Conservation (phyloP, 805 yeast species). For the Lipomyces sp. region DNA sequence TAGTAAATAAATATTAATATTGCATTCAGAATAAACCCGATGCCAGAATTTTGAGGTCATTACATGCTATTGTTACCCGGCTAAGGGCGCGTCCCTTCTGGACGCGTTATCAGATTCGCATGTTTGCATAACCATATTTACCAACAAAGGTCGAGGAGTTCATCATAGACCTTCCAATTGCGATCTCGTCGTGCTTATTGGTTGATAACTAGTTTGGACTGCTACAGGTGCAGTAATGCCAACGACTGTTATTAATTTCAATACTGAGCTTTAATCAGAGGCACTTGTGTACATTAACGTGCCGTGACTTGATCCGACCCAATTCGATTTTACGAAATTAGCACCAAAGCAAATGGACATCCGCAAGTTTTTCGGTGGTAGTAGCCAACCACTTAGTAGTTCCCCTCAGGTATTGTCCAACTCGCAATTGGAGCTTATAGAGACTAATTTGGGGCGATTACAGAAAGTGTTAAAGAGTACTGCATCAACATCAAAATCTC, state of each 20-base stretch:
- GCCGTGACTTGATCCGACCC: neutral
- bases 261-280: neutral
- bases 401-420: neutral
- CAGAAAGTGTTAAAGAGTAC: neutral
- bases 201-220: neutral
- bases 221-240: neutral
- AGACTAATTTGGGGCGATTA: neutral
- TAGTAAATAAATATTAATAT: too few species aligned
- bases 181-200: neutral
- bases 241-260: neutral
- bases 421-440: neutral
- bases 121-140: neutral
- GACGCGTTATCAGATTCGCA: too few species aligned
- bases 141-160: neutral
- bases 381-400: conserved; percentile 1
- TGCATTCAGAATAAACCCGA: too few species aligned
- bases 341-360: conserved; percentile 8
- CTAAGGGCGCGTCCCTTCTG: too few species aligned
- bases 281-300: neutral
- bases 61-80: too few species aligned
- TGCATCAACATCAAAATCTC: neutral
- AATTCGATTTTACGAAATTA: neutral
- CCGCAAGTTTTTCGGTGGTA: conserved; percentile 7
- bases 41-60: too few species aligned
- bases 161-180: neutral